These are phyloP conservation scores for Diatrype stigma DNA, from an alignment of 2,329 filamentous ascomycete genomes.

Conservation along the genomic window DNA sequence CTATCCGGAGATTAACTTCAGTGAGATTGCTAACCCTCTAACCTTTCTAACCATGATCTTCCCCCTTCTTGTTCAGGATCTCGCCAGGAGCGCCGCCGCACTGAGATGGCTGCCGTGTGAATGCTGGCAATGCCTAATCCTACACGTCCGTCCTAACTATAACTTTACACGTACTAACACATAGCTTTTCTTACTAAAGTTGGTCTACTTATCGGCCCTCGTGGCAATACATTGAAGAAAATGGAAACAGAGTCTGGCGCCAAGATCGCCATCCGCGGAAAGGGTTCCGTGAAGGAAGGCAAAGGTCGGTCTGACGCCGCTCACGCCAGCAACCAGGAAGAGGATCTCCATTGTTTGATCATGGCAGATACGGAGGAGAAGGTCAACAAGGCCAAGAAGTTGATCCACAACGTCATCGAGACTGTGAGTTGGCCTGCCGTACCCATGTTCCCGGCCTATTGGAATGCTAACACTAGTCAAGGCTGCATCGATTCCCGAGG, in stretches of 20 bases:
- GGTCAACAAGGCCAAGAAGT: slow-evolving; percentile 97
- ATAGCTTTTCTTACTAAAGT: slow-evolving; percentile 86
- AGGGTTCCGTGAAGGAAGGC: slow-evolving; percentile 99
- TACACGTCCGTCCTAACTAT: slow-evolving; percentile 32
- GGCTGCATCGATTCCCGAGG: slow-evolving; percentile 97
- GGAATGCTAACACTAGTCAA: slow-evolving; percentile 36
- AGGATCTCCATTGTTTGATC: slow-evolving; percentile 97
- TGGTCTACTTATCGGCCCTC: slow-evolving; percentile 98
- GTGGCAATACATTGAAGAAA: slow-evolving; percentile 99
- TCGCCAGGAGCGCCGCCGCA: slow-evolving; percentile 39
- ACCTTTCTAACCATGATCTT: slow-evolving; percentile 63
- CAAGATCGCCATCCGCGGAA: slow-evolving; percentile 99
- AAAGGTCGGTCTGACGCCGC: slow-evolving; percentile 98
- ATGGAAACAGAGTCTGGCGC: slow-evolving; percentile 97
- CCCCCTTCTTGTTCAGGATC: slow-evolving; percentile 37
- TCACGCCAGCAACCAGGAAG: slow-evolving; percentile 99
- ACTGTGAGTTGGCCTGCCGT: slow-evolving; percentile 63
- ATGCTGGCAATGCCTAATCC: slow-evolving; percentile 31
- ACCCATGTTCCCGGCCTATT: background rate
- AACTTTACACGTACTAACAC: slow-evolving; percentile 72
- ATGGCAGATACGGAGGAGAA: slow-evolving; percentile 99
- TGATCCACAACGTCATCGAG: slow-evolving; percentile 98
- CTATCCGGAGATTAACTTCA: slow-evolving; percentile 99
- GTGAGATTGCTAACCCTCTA: slow-evolving; percentile 99
- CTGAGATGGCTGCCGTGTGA: slow-evolving; percentile 26